Conservation (phyloP, 345 rosid species). For the Clausena lansium region DNA sequence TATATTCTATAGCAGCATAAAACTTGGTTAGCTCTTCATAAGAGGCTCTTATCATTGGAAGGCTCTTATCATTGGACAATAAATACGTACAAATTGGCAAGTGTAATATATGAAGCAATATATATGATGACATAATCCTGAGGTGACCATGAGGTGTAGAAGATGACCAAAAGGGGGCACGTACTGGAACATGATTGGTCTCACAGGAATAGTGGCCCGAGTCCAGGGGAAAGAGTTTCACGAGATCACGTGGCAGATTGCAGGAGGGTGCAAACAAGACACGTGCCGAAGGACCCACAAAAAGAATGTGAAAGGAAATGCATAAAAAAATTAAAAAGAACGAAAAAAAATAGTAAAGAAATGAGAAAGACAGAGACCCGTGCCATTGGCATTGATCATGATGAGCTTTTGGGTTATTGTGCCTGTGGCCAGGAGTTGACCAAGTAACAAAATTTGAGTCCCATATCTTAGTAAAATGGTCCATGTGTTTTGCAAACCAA, state of each 20-base stretch:
- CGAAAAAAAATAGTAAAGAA: background rate
- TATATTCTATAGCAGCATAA: too few relatives aligned
- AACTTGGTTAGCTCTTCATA: too few relatives aligned
- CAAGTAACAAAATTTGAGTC: conserved; percentile 5
- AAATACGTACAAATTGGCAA: background rate
- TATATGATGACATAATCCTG: conserved; percentile 25
- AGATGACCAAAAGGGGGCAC: background rate
- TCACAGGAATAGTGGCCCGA: background rate
- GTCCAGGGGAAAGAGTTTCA: background rate
- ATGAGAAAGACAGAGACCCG: background rate
- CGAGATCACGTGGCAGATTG: background rate
- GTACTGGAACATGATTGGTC: background rate
- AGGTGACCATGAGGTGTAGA: conserved; percentile 23
- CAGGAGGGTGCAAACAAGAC: background rate
- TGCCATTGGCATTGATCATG: background rate
- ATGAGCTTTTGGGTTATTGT: background rate
- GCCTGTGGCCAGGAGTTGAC: conserved; percentile 24
- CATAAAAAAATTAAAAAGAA: background rate
- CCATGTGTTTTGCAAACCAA: conserved; percentile 9
- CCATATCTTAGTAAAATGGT: background rate
- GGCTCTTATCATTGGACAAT: background rate
- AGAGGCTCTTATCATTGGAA: background rate
- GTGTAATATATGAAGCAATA: background rate
- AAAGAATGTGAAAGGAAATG: conserved; percentile 1
- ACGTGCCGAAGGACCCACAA: background rate